Evolutionary conservation across 768 basidiomycete genomes (phyloP).

Genomic region (Lentinula guzmanii): DNA sequence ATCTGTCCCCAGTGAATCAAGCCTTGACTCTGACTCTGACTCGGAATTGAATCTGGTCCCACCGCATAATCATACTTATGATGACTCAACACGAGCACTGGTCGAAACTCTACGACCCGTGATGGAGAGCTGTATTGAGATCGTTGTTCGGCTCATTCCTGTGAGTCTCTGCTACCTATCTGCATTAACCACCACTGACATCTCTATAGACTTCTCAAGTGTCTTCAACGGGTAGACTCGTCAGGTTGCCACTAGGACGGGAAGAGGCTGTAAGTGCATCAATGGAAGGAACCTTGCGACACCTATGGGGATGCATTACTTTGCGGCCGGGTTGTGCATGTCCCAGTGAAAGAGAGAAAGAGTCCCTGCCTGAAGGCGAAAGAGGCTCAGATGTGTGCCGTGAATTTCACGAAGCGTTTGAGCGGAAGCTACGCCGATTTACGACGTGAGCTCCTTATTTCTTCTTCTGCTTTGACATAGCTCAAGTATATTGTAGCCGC

Average conservation of each 20-base stretch:
- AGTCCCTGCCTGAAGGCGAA: not conserved
- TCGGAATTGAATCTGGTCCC: not conserved
- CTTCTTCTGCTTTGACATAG: not conserved
- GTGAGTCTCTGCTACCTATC: not conserved
- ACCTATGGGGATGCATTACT: slow-evolving; percentile 1
- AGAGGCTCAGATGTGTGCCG: slow-evolving; percentile 1
- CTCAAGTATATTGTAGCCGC: not conserved
- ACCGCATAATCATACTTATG: not conserved
- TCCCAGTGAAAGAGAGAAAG: not conserved
- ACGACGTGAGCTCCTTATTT: not conserved
- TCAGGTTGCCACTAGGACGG: not conserved
- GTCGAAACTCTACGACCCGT: not conserved
- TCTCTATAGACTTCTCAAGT: not conserved
- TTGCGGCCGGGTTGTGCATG: slow-evolving; percentile 2
- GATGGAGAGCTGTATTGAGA: slow-evolving; percentile 3
- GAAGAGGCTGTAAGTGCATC: not conserved
- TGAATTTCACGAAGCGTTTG: slow-evolving; percentile 4
- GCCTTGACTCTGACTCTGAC: not conserved
- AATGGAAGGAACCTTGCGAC: not conserved
- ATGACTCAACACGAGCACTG: not conserved
- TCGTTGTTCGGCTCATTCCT: not conserved
- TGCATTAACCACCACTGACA: not conserved
- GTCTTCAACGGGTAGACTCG: not conserved
- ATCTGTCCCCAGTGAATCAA: not conserved
- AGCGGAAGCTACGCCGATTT: slow-evolving; percentile 1